Evolutionary conservation across 805 yeast species (phyloP), one percentile per base, ranked within the genome.

Genomic region (Saccharomycopsis malanga): DNA sequence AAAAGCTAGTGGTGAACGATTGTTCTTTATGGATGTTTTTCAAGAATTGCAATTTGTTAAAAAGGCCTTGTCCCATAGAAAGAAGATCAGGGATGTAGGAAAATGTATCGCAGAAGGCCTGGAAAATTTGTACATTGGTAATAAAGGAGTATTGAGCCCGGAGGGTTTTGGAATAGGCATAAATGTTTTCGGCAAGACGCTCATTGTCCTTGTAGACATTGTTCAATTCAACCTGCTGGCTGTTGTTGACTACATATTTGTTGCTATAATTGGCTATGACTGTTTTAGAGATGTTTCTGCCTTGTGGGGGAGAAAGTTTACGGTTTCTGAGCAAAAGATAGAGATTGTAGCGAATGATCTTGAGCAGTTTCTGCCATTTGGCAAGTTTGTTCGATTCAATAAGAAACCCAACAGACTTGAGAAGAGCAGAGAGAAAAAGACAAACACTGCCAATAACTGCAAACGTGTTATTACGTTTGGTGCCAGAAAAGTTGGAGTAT

Each of bases 81-180:
- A 51, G 37, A 2, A 51, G 27, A 14, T 38, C 49, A 4, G 54
- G 54, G 6, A 51, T 18, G 23, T 51, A 48, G 4, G 46, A 37
- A 17, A 48, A 12, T 14, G 40, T 45, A 9, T 45, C n/a, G 30
- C 23, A 51, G 6, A 48, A n/a, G 22, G 24, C 30, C 23, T 40
- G 38, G 35, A 52, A 52, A 15, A 49, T 41, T 24, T 47, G 40
- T 14, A 45, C 46, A 29, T 42, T 44, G 4, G 55, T 46, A 23
- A 52, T 40, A 21, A 39, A 46, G 3, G 48, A 38, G 44, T 52
- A 52, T 17, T 48, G 42, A 12, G 24, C 21, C 29, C 52, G 37
- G 12, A 51, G 35, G n/a, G 37, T 39, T 4, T 35, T 51, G 12
- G 52, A 46, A 24, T 45, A 45, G 2, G 42, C 32, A 4, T 25